These are phyloP conservation scores for Annulohypoxylon stygium DNA, from an alignment of 495 filamentous ascomycete genomes.

Conservation along the genomic window DNA sequence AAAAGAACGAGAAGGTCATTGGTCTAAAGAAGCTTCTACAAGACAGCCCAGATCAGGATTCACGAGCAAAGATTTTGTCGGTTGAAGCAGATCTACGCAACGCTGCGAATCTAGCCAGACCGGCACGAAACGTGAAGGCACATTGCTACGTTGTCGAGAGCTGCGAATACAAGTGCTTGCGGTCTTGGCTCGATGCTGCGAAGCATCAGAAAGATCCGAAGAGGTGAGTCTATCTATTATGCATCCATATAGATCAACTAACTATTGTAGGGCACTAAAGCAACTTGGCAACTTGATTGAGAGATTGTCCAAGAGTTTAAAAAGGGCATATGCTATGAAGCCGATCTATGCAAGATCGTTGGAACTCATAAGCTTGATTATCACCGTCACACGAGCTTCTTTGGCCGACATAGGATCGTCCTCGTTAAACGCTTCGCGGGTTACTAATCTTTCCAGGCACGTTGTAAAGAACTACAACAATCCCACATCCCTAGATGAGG, in stretches of 20 bases:
- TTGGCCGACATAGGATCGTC: background rate
- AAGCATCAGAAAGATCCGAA: constrained; percentile 47
- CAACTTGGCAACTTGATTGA: constrained; percentile 42
- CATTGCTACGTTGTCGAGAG: constrained; percentile 18
- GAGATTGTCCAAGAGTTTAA: constrained; percentile 19
- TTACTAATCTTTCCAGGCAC: constrained; percentile 50
- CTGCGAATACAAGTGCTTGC: constrained; percentile 55
- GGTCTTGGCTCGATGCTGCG: constrained; percentile 48
- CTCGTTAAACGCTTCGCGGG: constrained; percentile 28
- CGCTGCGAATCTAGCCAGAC: constrained; percentile 23
- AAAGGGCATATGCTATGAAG: constrained; percentile 19
- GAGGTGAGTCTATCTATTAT: constrained; percentile 44
- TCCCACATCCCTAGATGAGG: constrained; percentile 52
- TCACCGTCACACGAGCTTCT: constrained; percentile 12
- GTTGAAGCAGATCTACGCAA: constrained; percentile 23
- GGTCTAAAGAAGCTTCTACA: constrained; percentile 10
- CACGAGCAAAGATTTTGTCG: background rate
- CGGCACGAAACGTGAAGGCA: constrained; percentile 14
- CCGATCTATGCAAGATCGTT: constrained; percentile 24
- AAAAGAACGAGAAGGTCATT: constrained; percentile 22
- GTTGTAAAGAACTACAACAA: constrained; percentile 53
- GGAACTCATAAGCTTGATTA: constrained; percentile 9
- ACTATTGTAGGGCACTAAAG: constrained; percentile 47
- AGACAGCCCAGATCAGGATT: background rate
- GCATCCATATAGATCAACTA: constrained; percentile 12